Evolutionary conservation across 805 yeast genomes (phyloP).

Genomic region (Maudiozyma serrabonitensis): DNA sequence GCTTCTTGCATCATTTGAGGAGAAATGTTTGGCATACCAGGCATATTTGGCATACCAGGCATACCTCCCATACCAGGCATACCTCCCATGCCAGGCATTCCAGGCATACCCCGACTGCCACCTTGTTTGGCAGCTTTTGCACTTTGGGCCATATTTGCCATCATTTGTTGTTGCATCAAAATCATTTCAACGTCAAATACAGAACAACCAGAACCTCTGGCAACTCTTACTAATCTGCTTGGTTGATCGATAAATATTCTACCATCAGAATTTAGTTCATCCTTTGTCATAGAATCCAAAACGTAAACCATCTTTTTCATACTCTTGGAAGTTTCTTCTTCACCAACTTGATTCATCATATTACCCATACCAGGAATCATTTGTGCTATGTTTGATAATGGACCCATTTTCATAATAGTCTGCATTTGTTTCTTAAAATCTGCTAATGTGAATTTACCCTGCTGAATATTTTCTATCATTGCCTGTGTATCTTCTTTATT

Average conservation of each 20-base stretch:
- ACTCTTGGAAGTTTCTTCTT: constrained; percentile 78
- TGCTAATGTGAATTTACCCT: constrained; percentile 85
- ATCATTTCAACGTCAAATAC: constrained; percentile 91
- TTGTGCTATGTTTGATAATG: constrained; percentile 82
- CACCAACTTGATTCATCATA: constrained; percentile 79
- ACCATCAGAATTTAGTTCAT: constrained; percentile 88
- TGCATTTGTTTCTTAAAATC: constrained; percentile 94
- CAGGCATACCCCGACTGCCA: constrained; percentile 30
- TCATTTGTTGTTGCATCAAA: constrained; percentile 82
- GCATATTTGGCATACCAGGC: constrained; percentile 50
- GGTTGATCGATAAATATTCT: constrained; percentile 71
- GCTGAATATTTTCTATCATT: constrained; percentile 83
- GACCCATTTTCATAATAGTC: constrained; percentile 94
- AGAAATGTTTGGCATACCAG: constrained; percentile 40
- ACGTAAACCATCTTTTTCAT: constrained; percentile 83
- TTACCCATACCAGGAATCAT: constrained; percentile 93
- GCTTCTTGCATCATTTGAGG: constrained; percentile 39
- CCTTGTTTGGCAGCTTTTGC: constrained; percentile 36
- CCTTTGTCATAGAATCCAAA: constrained; percentile 91
- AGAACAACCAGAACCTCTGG: constrained; percentile 88
- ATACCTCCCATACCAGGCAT: constrained; percentile 58
- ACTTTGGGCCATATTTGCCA: constrained; percentile 85
- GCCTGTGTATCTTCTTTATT: constrained; percentile 83
- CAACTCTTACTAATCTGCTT: constrained; percentile 77
- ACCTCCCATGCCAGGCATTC: constrained; percentile 55